A percentile compares a stretch with the other conserved stretches of the same genome.
phyloP scores from a whole-genome alignment of 495 filamentous ascomycete species.

The Immersiella caudata region DNA sequence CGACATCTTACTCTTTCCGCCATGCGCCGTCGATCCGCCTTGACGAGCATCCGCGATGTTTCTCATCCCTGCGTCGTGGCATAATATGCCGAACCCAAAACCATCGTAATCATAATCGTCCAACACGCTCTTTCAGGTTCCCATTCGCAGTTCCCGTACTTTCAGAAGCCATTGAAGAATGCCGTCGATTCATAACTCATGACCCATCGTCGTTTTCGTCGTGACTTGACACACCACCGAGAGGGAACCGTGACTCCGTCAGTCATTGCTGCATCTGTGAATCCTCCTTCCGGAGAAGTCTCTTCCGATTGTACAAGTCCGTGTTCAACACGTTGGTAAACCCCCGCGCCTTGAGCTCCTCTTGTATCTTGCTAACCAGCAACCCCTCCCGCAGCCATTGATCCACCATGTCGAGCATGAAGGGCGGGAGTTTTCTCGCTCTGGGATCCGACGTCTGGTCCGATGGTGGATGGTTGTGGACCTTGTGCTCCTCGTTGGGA shows the following conservation, averaged over 20 bases:
- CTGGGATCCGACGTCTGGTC: conserved; percentile 39
- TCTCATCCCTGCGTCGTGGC: too few relatives aligned
- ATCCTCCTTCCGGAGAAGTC: conserved; percentile 39
- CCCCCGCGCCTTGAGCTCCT: conserved; percentile 38
- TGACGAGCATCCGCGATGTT: too few relatives aligned
- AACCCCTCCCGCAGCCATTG: conserved; percentile 39
- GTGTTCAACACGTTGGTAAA: conserved; percentile 42
- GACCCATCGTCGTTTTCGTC: neutral
- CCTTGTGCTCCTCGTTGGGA: conserved; percentile 42
- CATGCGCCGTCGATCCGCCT: too few relatives aligned
- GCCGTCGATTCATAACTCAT: conserved; percentile 9
- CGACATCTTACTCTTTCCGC: too few relatives aligned
- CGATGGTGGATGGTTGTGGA: conserved; percentile 41
- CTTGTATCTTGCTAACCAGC: conserved; percentile 42
- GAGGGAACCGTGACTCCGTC: too few relatives aligned
- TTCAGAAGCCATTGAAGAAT: neutral
- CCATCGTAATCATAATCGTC: conserved; percentile 2
- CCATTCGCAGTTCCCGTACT: neutral
- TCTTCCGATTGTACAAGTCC: conserved; percentile 43
- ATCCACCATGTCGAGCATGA: conserved; percentile 37
- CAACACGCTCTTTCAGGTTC: neutral
- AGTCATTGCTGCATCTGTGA: conserved; percentile 15
- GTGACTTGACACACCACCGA: too few relatives aligned
- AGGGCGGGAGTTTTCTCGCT: conserved; percentile 37
- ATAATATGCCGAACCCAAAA: neutral